phyloP scores from a whole-genome alignment of 257 asterid species.

The Ajuga chamaepitys region DNA sequence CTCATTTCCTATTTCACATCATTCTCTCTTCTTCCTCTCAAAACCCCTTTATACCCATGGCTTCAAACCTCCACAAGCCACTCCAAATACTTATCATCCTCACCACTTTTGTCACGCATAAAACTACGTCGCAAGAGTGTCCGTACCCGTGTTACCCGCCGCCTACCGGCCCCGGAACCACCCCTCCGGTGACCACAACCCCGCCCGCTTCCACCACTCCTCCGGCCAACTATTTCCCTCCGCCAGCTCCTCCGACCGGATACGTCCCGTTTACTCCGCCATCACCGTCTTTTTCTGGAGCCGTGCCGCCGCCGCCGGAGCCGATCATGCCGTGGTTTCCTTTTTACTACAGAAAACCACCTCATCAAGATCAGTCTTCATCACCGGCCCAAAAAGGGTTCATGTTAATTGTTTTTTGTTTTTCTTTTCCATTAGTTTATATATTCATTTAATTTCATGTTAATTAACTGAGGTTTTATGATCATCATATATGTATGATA shows the following conservation, averaged over 20 bases:
- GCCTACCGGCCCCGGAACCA: slow-evolving; percentile 66
- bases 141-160: slow-evolving; percentile 88
- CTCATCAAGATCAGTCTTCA: slow-evolving; percentile 50
- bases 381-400: slow-evolving; percentile 23
- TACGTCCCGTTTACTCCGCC: slow-evolving; percentile 26
- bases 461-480: background rate
- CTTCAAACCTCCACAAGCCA: slow-evolving; percentile 28
- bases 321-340: slow-evolving; percentile 83
- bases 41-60: slow-evolving; percentile 30
- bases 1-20: slow-evolving; percentile 13
- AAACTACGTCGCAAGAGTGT: slow-evolving; percentile 57
- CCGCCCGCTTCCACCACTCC: slow-evolving; percentile 37
- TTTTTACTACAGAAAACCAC: slow-evolving; percentile 61
- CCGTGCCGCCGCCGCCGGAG: slow-evolving; percentile 70
- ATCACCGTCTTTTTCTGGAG: slow-evolving; percentile 32
- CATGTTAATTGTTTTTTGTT: slow-evolving; percentile 12
- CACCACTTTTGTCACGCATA: slow-evolving; percentile 28
- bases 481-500: background rate
- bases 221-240: slow-evolving; percentile 23
- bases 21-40: background rate
- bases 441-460: slow-evolving; percentile 16
- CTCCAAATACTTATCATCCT: slow-evolving; percentile 27
- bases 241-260: slow-evolving; percentile 42
- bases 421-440: slow-evolving; percentile 1
- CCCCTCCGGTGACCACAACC: slow-evolving; percentile 41